Conservation (phyloP, 164 flowering plant genomes). For the Echeveria elegans region DNA sequence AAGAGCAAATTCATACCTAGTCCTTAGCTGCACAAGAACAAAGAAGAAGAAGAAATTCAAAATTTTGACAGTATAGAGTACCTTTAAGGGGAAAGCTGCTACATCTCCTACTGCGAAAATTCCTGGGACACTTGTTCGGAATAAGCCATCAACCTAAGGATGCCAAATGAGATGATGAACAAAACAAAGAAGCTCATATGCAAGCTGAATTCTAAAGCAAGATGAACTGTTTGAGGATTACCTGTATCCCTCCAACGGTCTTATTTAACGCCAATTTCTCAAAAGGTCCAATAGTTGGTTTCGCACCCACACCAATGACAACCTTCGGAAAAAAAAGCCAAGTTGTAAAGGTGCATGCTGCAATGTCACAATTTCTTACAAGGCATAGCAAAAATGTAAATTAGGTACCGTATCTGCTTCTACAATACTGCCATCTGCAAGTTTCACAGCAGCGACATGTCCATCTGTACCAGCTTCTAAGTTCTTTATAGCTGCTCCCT, state of each 20-base stretch:
- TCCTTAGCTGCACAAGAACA: background rate
- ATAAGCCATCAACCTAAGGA: slow-evolving; percentile 82
- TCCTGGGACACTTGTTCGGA: slow-evolving; percentile 72
- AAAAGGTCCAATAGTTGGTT: slow-evolving; percentile 76
- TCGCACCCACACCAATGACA: slow-evolving; percentile 86
- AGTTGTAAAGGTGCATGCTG: no score
- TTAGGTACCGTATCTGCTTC: slow-evolving; percentile 72
- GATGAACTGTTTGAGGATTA: slow-evolving; percentile 14
- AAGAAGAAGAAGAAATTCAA: background rate
- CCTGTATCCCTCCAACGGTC: slow-evolving; percentile 88
- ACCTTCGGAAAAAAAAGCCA: slow-evolving; percentile 31
- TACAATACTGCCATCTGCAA: slow-evolving; percentile 60
- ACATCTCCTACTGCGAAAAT: slow-evolving; percentile 92
- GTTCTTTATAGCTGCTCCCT: slow-evolving; percentile 61
- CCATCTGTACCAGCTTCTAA: slow-evolving; percentile 86
- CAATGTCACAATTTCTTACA: background rate
- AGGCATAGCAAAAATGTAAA: background rate
- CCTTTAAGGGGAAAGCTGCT: slow-evolving; percentile 92
- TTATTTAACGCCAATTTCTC: slow-evolving; percentile 56
- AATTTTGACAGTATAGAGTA: slow-evolving; percentile 12
- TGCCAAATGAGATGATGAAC: background rate
- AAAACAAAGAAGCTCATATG: background rate
- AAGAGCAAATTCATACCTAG: background rate
- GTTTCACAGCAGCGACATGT: slow-evolving; percentile 61
- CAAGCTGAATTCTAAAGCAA: background rate